Percentiles rank a stretch among this genome's conserved stretches.
Evolutionary conservation across 352 stramenopile genomes (phyloP).

Genomic region (Halophytophthora batemanensis): DNA sequence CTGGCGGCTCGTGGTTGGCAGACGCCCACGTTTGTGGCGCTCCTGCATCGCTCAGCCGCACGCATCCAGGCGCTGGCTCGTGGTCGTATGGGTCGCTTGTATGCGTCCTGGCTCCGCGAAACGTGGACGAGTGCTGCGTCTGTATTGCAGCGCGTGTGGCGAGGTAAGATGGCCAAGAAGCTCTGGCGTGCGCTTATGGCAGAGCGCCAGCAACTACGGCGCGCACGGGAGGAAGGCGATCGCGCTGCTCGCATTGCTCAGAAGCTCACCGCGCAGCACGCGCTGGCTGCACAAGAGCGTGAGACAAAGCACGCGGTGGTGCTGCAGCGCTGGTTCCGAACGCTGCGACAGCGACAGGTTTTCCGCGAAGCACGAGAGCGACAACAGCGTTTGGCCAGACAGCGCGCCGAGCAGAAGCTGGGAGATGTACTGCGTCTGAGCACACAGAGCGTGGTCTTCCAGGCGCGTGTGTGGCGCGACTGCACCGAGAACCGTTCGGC

Average conservation of each 20-base stretch:
- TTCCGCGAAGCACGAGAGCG: constrained; percentile 37
- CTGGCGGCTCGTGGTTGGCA: constrained; percentile 55
- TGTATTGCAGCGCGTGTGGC: constrained; percentile 60
- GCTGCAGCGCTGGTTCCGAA: constrained; percentile 67
- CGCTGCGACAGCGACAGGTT: constrained; percentile 52
- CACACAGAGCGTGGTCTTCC: constrained; percentile 51
- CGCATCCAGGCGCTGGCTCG: constrained; percentile 61
- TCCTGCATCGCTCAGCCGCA: constrained; percentile 40
- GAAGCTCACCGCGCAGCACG: constrained; percentile 60
- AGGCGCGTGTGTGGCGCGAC: constrained; percentile 67
- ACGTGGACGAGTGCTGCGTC: constrained; percentile 28
- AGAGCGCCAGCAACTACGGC: constrained; percentile 37
- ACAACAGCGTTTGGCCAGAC: constrained; percentile 17
- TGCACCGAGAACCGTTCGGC: constrained; percentile 47
- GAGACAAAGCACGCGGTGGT: constrained; percentile 35
- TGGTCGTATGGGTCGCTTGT: constrained; percentile 40
- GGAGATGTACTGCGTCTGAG: constrained; percentile 21
- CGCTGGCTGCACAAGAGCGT: constrained; percentile 41
- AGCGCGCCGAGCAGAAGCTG: constrained; percentile 35
- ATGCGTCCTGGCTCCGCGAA: constrained; percentile 26
- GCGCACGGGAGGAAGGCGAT: constrained; percentile 55
- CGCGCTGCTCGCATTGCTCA: constrained; percentile 51
- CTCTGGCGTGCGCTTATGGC: constrained; percentile 54
- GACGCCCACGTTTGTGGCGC: constrained; percentile 41
- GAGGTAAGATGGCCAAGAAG: constrained; percentile 48